phyloP scores from a whole-genome alignment of 2,329 filamentous ascomycete species.

The Elsinoe arachidis region DNA sequence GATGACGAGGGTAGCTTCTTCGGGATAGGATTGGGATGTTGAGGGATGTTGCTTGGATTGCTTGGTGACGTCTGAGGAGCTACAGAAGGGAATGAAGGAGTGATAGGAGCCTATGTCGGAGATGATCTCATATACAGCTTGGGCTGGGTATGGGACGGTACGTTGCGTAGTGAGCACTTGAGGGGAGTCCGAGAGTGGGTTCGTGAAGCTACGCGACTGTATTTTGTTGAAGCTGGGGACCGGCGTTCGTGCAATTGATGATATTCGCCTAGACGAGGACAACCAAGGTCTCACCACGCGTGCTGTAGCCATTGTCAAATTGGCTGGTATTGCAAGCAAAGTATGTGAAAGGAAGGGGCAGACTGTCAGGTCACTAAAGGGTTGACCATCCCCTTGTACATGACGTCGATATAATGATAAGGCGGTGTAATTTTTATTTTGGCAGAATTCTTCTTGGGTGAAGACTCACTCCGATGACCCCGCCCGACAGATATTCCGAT shows the following conservation, averaged over 20 bases:
- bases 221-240: not conserved
- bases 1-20: conserved; percentile 68
- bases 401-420: too few relatives aligned
- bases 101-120: conserved; percentile 80
- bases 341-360: too few relatives aligned
- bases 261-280: conserved; percentile 19
- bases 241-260: not conserved
- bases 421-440: too few relatives aligned
- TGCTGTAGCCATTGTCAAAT: not conserved
- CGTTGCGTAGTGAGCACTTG: conserved; percentile 66
- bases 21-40: conserved; percentile 53
- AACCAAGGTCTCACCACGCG: conserved; percentile 17
- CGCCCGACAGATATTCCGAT: too few relatives aligned
- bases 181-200: conserved; percentile 47
- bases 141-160: conserved; percentile 64
- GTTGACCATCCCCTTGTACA: too few relatives aligned
- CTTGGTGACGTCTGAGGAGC: conserved; percentile 63
- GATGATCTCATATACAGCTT: conserved; percentile 72
- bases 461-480: too few relatives aligned
- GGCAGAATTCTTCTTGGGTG: too few relatives aligned
- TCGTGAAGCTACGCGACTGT: conserved; percentile 35
- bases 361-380: too few relatives aligned
- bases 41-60: conserved; percentile 51
- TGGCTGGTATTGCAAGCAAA: too few relatives aligned
- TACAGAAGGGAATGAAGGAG: conserved; percentile 86